Base-by-base conservation (phyloP, 2,329 filamentous ascomycete genomes). In the Magnaporthiopsis poae region DNA sequence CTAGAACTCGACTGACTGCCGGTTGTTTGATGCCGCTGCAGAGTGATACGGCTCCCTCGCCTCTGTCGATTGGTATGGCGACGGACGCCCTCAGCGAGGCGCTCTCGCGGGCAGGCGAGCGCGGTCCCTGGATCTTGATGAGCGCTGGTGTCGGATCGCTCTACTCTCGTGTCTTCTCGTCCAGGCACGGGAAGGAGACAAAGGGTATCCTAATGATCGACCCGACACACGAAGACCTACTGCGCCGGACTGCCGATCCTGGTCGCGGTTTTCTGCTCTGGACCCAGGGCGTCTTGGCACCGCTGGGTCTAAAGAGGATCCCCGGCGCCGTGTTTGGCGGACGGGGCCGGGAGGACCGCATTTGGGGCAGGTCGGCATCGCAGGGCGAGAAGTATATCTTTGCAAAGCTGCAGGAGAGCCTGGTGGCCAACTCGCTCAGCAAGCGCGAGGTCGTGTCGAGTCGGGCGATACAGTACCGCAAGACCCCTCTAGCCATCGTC, bases 31-130 rank as follows among this genome's bases (percentile, higher is more conserved):
- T 33, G 2, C 25, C 61, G 9, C 27, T 2, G 64, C 63, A 80
- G 82, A 87, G 85, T 62, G 95, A 99, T 77, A 94, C 95, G 66
- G 92, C 94, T 0, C 95, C 95, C 1, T 97, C 93, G 7, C 95
- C 95, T 0, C 88, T 96, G 72, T 96, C 91, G 5, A 94, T 92
- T 5, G 92, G 93, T 61, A 96, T 97, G 86, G 89, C 90, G n/a
- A 88, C 91, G 5, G 92, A 96, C 73, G 91, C 88, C 0, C 81
- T 98, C 33, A 93, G 91, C 61, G 93, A 98, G 78, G 91, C 92
- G 2, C 84, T 99, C 7, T 88, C 89, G 1, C 82, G 86, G 60
- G 87, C 90, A 3, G 92, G 89, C 33, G 95, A 98, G 78, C 82
- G 87, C 63, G 93, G 94, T 0, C 94, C 95, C 0, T 99, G 91